These are phyloP conservation scores for Trichophyton mentagrophytes DNA, from an alignment of 2,329 filamentous ascomycete genomes.

Conservation along the genomic window DNA sequence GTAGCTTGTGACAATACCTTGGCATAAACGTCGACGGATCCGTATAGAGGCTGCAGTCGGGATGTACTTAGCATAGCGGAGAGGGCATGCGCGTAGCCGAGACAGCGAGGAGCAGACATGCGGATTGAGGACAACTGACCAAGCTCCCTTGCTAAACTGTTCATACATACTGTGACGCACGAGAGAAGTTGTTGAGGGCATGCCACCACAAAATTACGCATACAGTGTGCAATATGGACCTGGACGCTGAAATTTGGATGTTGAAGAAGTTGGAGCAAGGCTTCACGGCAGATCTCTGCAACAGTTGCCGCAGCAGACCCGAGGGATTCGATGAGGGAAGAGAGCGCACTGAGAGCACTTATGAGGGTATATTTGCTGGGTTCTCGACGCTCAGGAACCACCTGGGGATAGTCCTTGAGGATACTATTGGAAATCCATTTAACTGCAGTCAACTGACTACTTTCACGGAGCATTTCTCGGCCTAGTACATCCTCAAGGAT, in stretches of 20 bases:
- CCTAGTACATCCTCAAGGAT: slow-evolving; percentile 76
- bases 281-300: slow-evolving; percentile 74
- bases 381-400: slow-evolving; percentile 72
- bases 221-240: slow-evolving; percentile 71
- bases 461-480: slow-evolving; percentile 70
- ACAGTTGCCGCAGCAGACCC: slow-evolving; percentile 70
- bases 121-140: slow-evolving; percentile 60
- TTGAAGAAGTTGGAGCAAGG: slow-evolving; percentile 75
- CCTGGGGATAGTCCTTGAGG: slow-evolving; percentile 88
- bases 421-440: slow-evolving; percentile 73
- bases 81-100: slow-evolving; percentile 83
- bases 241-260: slow-evolving; percentile 96
- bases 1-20: slow-evolving; percentile 84
- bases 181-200: slow-evolving; percentile 86
- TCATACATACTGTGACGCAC: slow-evolving; percentile 91
- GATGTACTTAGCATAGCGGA: slow-evolving; percentile 85
- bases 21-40: slow-evolving; percentile 90
- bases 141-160: slow-evolving; percentile 79
- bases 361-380: slow-evolving; percentile 78
- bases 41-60: slow-evolving; percentile 75
- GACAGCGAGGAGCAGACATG: slow-evolving; percentile 68
- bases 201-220: slow-evolving; percentile 76
- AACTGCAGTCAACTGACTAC: slow-evolving; percentile 71
- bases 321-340: slow-evolving; percentile 63
- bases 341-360: slow-evolving; percentile 63